Conservation (phyloP, 306 rosid genomes). For the Astragalus glycyphyllos region DNA sequence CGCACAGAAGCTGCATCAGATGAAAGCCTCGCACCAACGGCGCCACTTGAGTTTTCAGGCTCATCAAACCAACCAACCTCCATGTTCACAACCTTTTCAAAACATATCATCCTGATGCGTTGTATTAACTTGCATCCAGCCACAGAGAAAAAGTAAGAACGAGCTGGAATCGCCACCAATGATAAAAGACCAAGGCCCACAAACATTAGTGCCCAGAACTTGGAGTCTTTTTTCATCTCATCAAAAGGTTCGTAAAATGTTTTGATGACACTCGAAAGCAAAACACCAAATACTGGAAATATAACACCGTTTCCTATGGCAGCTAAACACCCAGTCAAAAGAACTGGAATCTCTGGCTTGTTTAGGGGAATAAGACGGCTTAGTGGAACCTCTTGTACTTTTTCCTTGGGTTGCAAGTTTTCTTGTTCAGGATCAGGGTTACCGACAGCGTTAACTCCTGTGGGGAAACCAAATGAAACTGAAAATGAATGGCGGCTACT, state of each 20-base stretch:
- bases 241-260: slow-evolving; percentile 63
- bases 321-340: slow-evolving; percentile 66
- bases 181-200: slow-evolving; percentile 58
- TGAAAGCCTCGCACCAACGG: slow-evolving; percentile 82
- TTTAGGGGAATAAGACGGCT: slow-evolving; percentile 80
- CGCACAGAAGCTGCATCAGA: slow-evolving; percentile 85
- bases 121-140: slow-evolving; percentile 82
- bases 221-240: slow-evolving; percentile 66
- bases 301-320: slow-evolving; percentile 64
- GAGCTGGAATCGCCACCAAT: slow-evolving; percentile 53
- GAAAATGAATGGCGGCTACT: slow-evolving; percentile 83
- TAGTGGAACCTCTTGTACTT: slow-evolving; percentile 57
- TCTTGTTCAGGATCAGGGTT: slow-evolving; percentile 47
- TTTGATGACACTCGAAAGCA: slow-evolving; percentile 69
- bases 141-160: slow-evolving; percentile 67
- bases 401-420: slow-evolving; percentile 43
- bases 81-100: slow-evolving; percentile 77
- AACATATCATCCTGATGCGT: slow-evolving; percentile 73
- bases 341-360: slow-evolving; percentile 88
- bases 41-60: slow-evolving; percentile 80
- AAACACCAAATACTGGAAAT: slow-evolving; percentile 67
- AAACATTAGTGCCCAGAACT: slow-evolving; percentile 78
- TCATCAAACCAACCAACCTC: slow-evolving; percentile 92
- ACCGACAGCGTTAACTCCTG: slow-evolving; percentile 45
- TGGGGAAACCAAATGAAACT: slow-evolving; percentile 73